Percentiles rank a stretch among this genome's conserved stretches.
Conservation (phyloP, 2,329 filamentous ascomycete genomes). For the Nemania serpens region DNA sequence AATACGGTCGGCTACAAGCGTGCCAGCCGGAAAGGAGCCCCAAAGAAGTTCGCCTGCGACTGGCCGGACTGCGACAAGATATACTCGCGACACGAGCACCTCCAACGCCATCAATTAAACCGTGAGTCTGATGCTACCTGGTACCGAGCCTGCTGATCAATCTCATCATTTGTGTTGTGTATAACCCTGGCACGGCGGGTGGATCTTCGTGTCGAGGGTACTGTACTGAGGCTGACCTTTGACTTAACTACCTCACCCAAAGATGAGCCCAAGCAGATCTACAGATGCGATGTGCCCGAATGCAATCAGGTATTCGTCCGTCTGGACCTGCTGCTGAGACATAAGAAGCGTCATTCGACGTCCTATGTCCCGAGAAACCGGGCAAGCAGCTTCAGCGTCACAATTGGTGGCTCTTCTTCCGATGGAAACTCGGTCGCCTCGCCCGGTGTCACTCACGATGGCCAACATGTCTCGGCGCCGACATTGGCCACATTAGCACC, state of each 20-base stretch:
- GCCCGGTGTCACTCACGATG: constrained; percentile 28
- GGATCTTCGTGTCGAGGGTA: constrained; percentile 3
- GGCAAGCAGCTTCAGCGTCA: constrained; percentile 52
- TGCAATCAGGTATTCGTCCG: constrained; percentile 80
- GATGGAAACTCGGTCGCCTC: constrained; percentile 38
- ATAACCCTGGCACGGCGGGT: background rate
- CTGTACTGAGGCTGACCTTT: constrained; percentile 26
- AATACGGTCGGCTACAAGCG: constrained; percentile 50
- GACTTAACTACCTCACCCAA: constrained; percentile 20
- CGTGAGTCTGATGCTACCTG: constrained; percentile 57
- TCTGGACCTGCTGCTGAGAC: constrained; percentile 73
- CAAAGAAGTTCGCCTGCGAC: constrained; percentile 64
- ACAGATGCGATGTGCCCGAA: constrained; percentile 73
- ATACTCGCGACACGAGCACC: constrained; percentile 79
- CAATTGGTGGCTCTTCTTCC: constrained; percentile 35
- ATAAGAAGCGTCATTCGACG: constrained; percentile 67
- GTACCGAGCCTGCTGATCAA: background rate
- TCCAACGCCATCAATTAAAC: constrained; percentile 82
- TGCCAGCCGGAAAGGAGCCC: constrained; percentile 56
- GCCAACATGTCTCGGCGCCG: constrained; percentile 8
- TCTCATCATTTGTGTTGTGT: constrained; percentile 1
- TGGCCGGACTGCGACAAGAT: constrained; percentile 76
- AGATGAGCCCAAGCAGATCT: constrained; percentile 83
- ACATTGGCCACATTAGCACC: constrained; percentile 7
- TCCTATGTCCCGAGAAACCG: constrained; percentile 57